Base-by-base conservation (phyloP, 768 basidiomycete genomes). In the Coprinellus micaceus region DNA sequence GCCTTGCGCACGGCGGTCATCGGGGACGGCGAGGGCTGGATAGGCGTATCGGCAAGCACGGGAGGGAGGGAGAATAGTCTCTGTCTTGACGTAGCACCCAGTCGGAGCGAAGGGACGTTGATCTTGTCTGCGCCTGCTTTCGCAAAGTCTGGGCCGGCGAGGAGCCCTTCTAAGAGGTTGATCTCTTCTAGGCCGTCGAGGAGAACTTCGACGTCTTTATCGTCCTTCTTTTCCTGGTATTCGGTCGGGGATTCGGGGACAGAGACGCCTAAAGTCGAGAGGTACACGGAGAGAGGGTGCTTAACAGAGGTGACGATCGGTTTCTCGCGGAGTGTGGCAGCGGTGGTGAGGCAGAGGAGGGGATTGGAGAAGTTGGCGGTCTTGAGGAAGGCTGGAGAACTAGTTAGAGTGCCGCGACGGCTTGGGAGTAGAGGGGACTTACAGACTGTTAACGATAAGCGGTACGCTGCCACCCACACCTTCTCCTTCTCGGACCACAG, bases 281-380 rank as follows among this genome's bases (percentile, higher is more conserved):
- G 62, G 59, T 72, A 81, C 37, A 57, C 49, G 11, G 73, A 63
- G 2, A 83, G 68, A 4, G 81, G 80, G 60, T 80, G 77, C 9
- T 73, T 71, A 9, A 74, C 66, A 41, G 74, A 73, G 4, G 69
- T 65, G 1, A 78, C 62, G 6, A 89, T 66, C 0, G 86, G 82
- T 63, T 84, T 89, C 22, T 95, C 91, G 48, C 94, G 82, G n/a
- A 96, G 73, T 0, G 94, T 97, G n/a, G 85, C 79, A 2, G 90
- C 92, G 3, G 86, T 78, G 0, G 94, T 97, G 26, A 97, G 70
- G 63, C 88, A 93, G 25, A 97, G 79, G 11, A 96, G 69, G 10
- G 94, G 94, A 58, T 94, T 83, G 2, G 74, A 63, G 47, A 88
- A 81, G 30, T 79, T 75, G 15, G 92, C 51, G 9, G 49, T 51